phyloP scores from a whole-genome alignment of 2,329 filamentous ascomycete species.

The Pseudogymnoascus sp. region DNA sequence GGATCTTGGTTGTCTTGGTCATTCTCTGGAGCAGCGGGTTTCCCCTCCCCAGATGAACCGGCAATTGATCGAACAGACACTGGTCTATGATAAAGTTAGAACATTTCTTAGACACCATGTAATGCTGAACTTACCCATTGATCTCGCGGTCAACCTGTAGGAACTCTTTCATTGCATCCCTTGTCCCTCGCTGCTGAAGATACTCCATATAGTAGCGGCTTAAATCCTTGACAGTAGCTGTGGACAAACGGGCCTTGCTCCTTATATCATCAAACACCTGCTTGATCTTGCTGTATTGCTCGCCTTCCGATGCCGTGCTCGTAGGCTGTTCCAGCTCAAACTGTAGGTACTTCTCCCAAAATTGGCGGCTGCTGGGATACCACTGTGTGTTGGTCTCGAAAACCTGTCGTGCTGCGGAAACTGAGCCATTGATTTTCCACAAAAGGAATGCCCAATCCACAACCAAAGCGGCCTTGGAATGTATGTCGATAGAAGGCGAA shows the following conservation, averaged over 20 bases:
- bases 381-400: slow-evolving; percentile 75
- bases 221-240: slow-evolving; percentile 62
- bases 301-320: slow-evolving; percentile 50
- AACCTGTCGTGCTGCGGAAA: slow-evolving; percentile 72
- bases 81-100: slow-evolving; percentile 29
- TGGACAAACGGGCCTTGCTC: slow-evolving; percentile 60
- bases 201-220: slow-evolving; percentile 73
- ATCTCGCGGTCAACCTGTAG: slow-evolving; percentile 75
- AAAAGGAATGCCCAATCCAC: slow-evolving; percentile 80
- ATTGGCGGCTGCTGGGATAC: slow-evolving; percentile 76
- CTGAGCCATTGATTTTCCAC: slow-evolving; percentile 77
- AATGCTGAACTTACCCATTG: slow-evolving; percentile 55
- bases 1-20: slow-evolving; percentile 34
- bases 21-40: slow-evolving; percentile 33
- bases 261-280: slow-evolving; percentile 69
- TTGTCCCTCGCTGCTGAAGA: slow-evolving; percentile 71
- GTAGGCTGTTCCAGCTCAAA: slow-evolving; percentile 84
- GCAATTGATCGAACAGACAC: slow-evolving; percentile 34
- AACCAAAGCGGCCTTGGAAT: slow-evolving; percentile 77
- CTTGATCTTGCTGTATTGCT: slow-evolving; percentile 67
- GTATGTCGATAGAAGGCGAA: slow-evolving; percentile 59
- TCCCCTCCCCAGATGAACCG: slow-evolving; percentile 29
- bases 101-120: background rate
- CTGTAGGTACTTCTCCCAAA: slow-evolving; percentile 82
- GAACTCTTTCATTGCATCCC: slow-evolving; percentile 79